Evolutionary conservation across 75 land plant genomes (phyloP).

Genomic region (Larix kaempferi): DNA sequence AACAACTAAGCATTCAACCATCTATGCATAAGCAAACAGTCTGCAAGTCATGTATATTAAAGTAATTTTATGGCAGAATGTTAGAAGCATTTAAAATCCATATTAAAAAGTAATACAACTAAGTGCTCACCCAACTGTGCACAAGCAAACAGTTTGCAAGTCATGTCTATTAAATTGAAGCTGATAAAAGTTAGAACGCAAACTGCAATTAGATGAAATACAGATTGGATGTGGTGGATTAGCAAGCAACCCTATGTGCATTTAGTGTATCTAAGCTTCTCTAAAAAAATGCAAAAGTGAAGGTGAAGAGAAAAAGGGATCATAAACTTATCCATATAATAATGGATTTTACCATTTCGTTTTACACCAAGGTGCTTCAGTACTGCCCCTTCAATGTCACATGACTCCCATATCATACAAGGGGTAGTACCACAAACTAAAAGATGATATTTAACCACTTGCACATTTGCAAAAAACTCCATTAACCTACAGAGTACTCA

Average conservation of each 20-base stretch:
- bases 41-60: too few relatives aligned
- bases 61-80: too few relatives aligned
- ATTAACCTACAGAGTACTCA: neutral
- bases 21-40: too few relatives aligned
- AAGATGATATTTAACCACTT: conserved; percentile 97
- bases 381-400: conserved; percentile 88
- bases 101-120: too few relatives aligned
- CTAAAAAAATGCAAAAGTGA: neutral
- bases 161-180: neutral
- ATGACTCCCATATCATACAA: conserved; percentile 96
- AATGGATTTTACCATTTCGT: conserved; percentile 65
- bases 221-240: neutral
- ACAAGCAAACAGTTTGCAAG: neutral
- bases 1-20: too few relatives aligned
- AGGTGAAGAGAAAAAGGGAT: neutral
- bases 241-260: neutral
- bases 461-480: conserved; percentile 2
- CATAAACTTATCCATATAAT: neutral
- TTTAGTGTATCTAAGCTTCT: neutral
- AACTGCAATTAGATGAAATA: neutral
- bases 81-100: too few relatives aligned
- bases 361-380: conserved; percentile 89
- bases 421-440: conserved; percentile 99
- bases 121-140: neutral
- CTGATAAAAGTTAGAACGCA: neutral